Evolutionary conservation across 2,329 filamentous ascomycete genomes (phyloP).

Genomic region (Aspergillus sp.): DNA sequence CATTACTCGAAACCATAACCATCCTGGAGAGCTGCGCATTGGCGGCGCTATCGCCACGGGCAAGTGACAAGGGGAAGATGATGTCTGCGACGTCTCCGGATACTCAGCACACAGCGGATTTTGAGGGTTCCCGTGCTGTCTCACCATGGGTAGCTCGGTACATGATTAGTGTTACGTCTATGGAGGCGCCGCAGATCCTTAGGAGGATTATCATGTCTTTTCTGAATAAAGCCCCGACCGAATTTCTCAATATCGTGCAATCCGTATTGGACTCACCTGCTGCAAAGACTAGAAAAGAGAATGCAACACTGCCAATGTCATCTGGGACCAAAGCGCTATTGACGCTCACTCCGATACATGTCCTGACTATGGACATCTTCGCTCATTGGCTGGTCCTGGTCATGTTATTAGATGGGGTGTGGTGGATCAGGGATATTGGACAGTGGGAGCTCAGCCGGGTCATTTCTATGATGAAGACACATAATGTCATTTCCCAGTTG

Average conservation of each 20-base stretch:
- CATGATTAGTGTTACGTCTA: constrained; percentile 38
- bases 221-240: constrained; percentile 40
- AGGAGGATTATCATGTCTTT: constrained; percentile 45
- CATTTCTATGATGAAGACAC: constrained; percentile 23
- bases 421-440: constrained; percentile 37
- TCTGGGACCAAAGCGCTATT: not conserved
- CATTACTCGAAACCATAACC: constrained; percentile 20
- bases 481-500: constrained; percentile 10
- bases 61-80: not conserved
- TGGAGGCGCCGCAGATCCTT: constrained; percentile 33
- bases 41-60: constrained; percentile 18
- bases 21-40: constrained; percentile 25
- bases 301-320: not conserved
- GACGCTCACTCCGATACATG: constrained; percentile 14
- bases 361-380: constrained; percentile 28
- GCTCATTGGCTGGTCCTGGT: constrained; percentile 39
- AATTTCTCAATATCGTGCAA: constrained; percentile 40
- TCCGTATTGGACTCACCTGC: constrained; percentile 26
- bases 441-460: constrained; percentile 28
- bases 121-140: constrained; percentile 14
- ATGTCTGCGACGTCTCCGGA: not conserved
- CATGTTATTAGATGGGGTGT: constrained; percentile 33
- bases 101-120: not conserved
- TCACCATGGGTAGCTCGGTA: constrained; percentile 42
- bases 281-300: not conserved